Evolutionary conservation across 164 flowering plant genomes (phyloP).

Genomic region (Liquidambar formosana): DNA sequence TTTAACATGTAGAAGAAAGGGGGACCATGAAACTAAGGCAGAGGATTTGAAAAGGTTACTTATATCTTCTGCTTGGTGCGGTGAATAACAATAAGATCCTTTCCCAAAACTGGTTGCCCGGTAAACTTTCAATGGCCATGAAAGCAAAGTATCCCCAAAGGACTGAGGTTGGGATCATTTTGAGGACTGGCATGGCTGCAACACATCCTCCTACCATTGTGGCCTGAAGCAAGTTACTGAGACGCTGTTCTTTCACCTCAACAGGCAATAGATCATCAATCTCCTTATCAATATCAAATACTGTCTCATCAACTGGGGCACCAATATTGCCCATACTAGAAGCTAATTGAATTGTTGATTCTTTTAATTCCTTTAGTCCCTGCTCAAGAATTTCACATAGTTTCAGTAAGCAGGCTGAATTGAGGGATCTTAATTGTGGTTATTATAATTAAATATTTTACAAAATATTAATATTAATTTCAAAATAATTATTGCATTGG

Average conservation of each 20-base stretch:
- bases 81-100: conserved; percentile 88
- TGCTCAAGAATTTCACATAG: conserved; percentile 24
- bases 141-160: conserved; percentile 99
- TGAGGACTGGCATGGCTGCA: conserved; percentile 94
- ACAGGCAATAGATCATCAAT: conserved; percentile 94
- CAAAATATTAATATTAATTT: no score
- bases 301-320: conserved; percentile 92
- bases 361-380: conserved; percentile 89
- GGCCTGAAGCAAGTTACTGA: conserved; percentile 92
- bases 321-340: conserved; percentile 76
- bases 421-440: no score
- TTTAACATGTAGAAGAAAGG: conserved; percentile 1
- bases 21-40: neutral
- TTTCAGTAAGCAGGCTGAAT: no score
- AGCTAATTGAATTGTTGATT: conserved; percentile 86
- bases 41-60: conserved; percentile 40
- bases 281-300: conserved; percentile 97
- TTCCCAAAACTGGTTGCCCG: conserved; percentile 99
- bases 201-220: conserved; percentile 94
- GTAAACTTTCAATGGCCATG: conserved; percentile 99
- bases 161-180: conserved; percentile 96
- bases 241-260: conserved; percentile 95
- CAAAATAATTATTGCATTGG: no score
- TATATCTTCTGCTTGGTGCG: conserved; percentile 96
- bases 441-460: neutral